Conservation (phyloP, 2,329 filamentous ascomycete species). For the Alternaria gansuensis region DNA sequence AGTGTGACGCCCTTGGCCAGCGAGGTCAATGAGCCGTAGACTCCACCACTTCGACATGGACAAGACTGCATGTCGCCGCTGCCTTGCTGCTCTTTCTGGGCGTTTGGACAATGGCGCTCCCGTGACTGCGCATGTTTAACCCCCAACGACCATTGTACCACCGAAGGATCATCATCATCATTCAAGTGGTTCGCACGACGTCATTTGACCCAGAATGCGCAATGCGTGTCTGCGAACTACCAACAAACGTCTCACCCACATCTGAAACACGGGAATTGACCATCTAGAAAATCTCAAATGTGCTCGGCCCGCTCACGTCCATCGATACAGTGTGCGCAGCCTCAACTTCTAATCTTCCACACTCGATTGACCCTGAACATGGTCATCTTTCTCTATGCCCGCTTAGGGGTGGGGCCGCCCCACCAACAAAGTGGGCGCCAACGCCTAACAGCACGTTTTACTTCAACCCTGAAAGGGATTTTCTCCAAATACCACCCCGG, state of each 20-base stretch:
- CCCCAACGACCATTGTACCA: slow-evolving; percentile 3
- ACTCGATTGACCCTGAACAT: slow-evolving; percentile 22
- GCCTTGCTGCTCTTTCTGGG: slow-evolving; percentile 1
- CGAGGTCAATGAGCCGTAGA: slow-evolving; percentile 14
- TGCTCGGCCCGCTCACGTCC: slow-evolving; percentile 9
- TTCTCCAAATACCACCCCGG: too few species aligned
- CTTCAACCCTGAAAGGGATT: neutral
- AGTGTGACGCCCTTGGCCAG: slow-evolving; percentile 1
- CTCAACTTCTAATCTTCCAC: neutral
- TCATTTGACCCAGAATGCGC: slow-evolving; percentile 2
- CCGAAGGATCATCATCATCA: slow-evolving; percentile 5
- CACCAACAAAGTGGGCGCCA: slow-evolving; percentile 5
- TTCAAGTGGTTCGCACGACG: neutral
- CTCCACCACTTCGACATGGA: slow-evolving; percentile 6
- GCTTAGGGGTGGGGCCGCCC: slow-evolving; percentile 6
- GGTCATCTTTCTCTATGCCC: slow-evolving; percentile 16
- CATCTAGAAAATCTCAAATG: slow-evolving; percentile 7
- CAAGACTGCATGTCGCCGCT: neutral
- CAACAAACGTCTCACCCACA: slow-evolving; percentile 16
- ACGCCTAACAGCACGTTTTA: slow-evolving; percentile 2
- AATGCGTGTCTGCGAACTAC: slow-evolving; percentile 12
- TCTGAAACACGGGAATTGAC: slow-evolving; percentile 19
- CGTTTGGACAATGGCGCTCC: neutral
- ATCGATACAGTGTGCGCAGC: slow-evolving; percentile 5
- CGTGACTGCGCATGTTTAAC: neutral